Percentiles rank a stretch among this genome's conserved stretches.
Conservation (phyloP, 257 asterid species). For the Asclepias syriaca region DNA sequence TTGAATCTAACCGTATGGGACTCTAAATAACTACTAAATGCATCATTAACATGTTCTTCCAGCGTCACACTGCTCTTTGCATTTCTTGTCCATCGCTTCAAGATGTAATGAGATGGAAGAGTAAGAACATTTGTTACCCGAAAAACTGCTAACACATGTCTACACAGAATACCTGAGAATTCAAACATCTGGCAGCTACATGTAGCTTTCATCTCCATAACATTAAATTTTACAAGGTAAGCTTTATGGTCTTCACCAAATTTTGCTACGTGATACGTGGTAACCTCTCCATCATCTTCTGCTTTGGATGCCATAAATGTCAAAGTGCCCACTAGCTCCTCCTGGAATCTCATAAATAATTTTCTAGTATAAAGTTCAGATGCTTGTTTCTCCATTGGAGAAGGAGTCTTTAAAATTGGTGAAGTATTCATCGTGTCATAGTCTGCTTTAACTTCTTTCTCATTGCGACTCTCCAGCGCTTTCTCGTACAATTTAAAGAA, state of each 20-base stretch:
- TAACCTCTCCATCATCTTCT: constrained; percentile 76
- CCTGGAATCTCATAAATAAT: constrained; percentile 80
- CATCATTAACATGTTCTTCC: constrained; percentile 55
- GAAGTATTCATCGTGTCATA: constrained; percentile 71
- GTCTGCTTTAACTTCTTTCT: constrained; percentile 96
- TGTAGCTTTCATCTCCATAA: constrained; percentile 78
- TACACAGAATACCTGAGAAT: constrained; percentile 91
- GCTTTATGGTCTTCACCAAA: constrained; percentile 80
- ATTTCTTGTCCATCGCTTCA: constrained; percentile 90
- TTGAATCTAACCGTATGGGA: constrained; percentile 90
- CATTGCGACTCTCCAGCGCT: constrained; percentile 93
- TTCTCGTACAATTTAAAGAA: constrained; percentile 88
- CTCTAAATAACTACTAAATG: constrained; percentile 72
- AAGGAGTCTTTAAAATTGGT: constrained; percentile 76
- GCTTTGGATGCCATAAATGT: constrained; percentile 78
- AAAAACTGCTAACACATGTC: constrained; percentile 86
- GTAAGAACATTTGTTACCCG: constrained; percentile 90
- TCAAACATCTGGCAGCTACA: constrained; percentile 98
- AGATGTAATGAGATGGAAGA: constrained; percentile 75
- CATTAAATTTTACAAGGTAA: constrained; percentile 74
- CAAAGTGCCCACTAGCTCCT: constrained; percentile 85
- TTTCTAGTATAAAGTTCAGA: constrained; percentile 85
- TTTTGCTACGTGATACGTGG: constrained; percentile 69
- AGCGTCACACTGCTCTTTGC: constrained; percentile 74
- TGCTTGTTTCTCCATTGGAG: constrained; percentile 99